Evolutionary conservation across 129 eudicot species (phyloP).

Genomic region (Apium graveolens): DNA sequence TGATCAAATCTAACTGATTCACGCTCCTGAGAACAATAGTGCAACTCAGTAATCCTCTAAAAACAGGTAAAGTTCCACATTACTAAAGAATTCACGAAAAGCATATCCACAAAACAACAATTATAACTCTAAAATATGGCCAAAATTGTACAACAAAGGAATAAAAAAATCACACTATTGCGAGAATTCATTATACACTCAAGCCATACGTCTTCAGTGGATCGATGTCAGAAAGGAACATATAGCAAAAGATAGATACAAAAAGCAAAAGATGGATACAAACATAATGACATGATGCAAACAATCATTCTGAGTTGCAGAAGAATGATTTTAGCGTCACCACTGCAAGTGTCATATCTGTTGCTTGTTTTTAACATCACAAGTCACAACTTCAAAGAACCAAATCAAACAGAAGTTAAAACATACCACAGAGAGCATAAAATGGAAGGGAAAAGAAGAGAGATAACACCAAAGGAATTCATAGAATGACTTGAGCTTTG

Average conservation of each 20-base stretch:
- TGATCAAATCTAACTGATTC: constrained; percentile 33
- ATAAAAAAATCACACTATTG: background rate
- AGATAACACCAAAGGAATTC: background rate
- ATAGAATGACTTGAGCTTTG: background rate
- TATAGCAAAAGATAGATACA: background rate
- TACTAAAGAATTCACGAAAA: background rate
- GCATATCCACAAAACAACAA: background rate
- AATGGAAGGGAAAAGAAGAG: background rate
- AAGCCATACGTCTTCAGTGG: background rate
- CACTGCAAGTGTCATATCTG: background rate
- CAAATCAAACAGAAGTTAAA: background rate
- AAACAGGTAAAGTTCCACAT: background rate
- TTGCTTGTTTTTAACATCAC: background rate
- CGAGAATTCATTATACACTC: background rate
- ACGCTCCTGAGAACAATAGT: constrained; percentile 37
- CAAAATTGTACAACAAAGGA: background rate
- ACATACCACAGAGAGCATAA: background rate
- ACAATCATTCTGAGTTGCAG: background rate
- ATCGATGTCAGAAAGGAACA: background rate
- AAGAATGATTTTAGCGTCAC: background rate
- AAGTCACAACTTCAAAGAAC: background rate
- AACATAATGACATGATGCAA: background rate
- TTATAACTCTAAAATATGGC: background rate
- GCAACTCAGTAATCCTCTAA: constrained; percentile 1
- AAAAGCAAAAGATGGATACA: background rate